Evolutionary conservation across 179 eudicot genomes (phyloP).

Genomic region (Silene coronaria): DNA sequence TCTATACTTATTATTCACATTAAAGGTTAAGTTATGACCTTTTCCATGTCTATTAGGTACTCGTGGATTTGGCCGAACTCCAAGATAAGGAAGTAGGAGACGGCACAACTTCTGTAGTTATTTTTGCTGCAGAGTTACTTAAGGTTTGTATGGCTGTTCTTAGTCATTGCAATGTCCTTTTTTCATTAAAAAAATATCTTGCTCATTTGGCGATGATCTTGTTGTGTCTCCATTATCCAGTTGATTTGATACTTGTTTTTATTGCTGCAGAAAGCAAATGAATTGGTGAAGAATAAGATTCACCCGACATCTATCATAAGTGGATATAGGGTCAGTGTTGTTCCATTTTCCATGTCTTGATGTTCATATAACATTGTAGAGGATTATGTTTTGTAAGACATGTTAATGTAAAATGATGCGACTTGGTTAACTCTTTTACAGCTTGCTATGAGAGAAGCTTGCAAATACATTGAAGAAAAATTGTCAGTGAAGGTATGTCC

Average conservation of each 20-base stretch:
- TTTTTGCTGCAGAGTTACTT: constrained; percentile 87
- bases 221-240: not conserved
- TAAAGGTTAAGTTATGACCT: not conserved
- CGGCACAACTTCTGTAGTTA: constrained; percentile 93
- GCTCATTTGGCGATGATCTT: not conserved
- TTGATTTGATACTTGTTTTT: not conserved
- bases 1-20: not conserved
- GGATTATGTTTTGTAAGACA: not conserved
- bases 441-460: constrained; percentile 98
- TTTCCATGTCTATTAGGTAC: constrained; percentile 39
- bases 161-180: not conserved
- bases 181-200: too few relatives aligned
- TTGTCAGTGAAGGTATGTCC: constrained; percentile 66
- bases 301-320: constrained; percentile 91
- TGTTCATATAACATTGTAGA: not conserved
- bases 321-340: constrained; percentile 65
- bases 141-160: constrained; percentile 37
- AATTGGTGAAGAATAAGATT: constrained; percentile 86
- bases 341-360: not conserved
- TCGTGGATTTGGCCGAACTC: constrained; percentile 91
- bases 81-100: constrained; percentile 99
- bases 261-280: constrained; percentile 77
- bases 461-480: constrained; percentile 81
- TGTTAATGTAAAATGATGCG: not conserved
- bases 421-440: constrained; percentile 24